Conservation (phyloP, 495 filamentous ascomycete genomes). For the Parathielavia appendiculata region DNA sequence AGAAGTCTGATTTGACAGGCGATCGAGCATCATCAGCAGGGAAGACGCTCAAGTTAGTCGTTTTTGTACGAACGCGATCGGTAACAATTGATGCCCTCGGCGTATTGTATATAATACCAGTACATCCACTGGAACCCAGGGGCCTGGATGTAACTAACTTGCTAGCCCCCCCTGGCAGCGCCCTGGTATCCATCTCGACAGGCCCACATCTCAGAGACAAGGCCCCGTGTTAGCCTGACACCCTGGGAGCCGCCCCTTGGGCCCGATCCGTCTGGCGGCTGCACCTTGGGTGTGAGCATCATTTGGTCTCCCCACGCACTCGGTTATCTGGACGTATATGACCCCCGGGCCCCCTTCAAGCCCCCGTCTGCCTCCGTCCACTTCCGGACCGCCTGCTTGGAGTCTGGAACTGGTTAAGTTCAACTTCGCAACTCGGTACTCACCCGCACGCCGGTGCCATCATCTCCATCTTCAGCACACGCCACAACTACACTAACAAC, state of each 20-base stretch:
- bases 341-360: not conserved
- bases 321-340: conserved; percentile 1
- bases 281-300: not conserved
- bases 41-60: too few species aligned
- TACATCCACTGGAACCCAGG: too few species aligned
- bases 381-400: too few species aligned
- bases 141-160: not conserved
- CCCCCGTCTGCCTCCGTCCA: not conserved
- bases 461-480: not conserved
- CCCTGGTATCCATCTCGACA: not conserved
- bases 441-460: not conserved
- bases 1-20: too few species aligned
- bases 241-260: conserved; percentile 4
- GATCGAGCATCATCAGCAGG: too few species aligned
- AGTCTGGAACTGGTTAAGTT: not conserved
- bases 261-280: conserved; percentile 2
- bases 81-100: too few species aligned
- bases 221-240: conserved; percentile 2
- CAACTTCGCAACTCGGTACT: not conserved
- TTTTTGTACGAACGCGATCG: too few species aligned
- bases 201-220: not conserved
- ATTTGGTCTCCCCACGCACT: conserved; percentile 5
- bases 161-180: not conserved
- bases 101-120: too few species aligned
- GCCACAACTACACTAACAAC: not conserved